Percentiles rank a stretch among this genome's conserved stretches.
These are phyloP conservation scores for Trichoderma erinaceum DNA, from an alignment of 495 filamentous ascomycete genomes.

Conservation along the genomic window DNA sequence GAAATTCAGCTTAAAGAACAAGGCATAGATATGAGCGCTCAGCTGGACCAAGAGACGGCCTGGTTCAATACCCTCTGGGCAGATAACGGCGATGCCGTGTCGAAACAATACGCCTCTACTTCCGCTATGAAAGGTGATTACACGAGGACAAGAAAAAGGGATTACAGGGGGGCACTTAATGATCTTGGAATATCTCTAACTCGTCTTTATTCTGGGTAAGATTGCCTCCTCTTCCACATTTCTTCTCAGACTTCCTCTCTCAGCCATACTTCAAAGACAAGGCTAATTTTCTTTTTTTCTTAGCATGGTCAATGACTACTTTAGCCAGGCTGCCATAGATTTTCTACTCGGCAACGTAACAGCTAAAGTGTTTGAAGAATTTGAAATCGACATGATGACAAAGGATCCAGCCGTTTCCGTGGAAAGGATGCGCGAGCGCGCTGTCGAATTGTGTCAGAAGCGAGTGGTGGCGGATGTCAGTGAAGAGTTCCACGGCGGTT, in stretches of 20 bases:
- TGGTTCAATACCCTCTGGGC: constrained; percentile 98
- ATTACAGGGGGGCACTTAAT: constrained; percentile 87
- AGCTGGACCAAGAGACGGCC: constrained; percentile 62
- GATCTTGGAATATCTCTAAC: constrained; percentile 85
- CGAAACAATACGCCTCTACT: constrained; percentile 75
- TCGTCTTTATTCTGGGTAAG: constrained; percentile 56
- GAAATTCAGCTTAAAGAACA: constrained; percentile 70
- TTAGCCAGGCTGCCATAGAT: constrained; percentile 89
- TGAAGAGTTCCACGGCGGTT: constrained; percentile 80
- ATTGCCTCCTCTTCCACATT: background rate
- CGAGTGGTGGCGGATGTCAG: constrained; percentile 76
- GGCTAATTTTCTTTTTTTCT: constrained; percentile 15
- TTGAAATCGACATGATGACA: constrained; percentile 80
- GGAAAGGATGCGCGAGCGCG: constrained; percentile 72
- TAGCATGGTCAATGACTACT: constrained; percentile 94
- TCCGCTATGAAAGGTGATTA: constrained; percentile 94
- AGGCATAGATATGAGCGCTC: constrained; percentile 61
- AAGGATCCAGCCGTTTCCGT: constrained; percentile 84
- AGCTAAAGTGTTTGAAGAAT: constrained; percentile 77
- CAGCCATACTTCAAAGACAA: background rate
- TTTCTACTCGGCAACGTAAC: constrained; percentile 88
- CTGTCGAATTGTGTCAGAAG: constrained; percentile 77
- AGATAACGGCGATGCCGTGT: constrained; percentile 80
- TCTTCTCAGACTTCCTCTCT: background rate
- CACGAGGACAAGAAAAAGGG: constrained; percentile 80